Conservation (phyloP, 1,284 basidiomycete species). For the Rhizoctonia solani region DNA sequence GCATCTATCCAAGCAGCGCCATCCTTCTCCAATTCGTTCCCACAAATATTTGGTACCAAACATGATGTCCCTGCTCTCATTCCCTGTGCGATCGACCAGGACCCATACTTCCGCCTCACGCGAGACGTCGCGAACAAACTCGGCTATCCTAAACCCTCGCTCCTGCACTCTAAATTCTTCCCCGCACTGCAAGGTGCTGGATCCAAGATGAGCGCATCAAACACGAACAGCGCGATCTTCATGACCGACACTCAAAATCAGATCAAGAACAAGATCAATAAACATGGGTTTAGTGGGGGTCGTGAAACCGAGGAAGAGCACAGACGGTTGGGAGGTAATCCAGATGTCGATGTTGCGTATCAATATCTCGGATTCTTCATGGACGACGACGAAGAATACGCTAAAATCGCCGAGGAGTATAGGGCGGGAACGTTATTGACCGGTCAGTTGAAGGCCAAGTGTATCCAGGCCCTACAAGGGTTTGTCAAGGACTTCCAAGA, state of each 20-base stretch:
- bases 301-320: slow-evolving; percentile 95
- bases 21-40: slow-evolving; percentile 98
- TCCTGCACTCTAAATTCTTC: slow-evolving; percentile 97
- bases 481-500: slow-evolving; percentile 92
- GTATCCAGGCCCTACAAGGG: slow-evolving; percentile 81
- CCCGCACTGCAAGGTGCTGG: slow-evolving; percentile 97
- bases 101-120: slow-evolving; percentile 96
- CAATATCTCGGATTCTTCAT: slow-evolving; percentile 98
- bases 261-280: slow-evolving; percentile 98
- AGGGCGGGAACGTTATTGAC: slow-evolving; percentile 86
- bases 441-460: slow-evolving; percentile 89
- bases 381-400: slow-evolving; percentile 90
- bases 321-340: slow-evolving; percentile 83
- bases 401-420: slow-evolving; percentile 86
- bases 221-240: slow-evolving; percentile 88
- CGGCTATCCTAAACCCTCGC: slow-evolving; percentile 92
- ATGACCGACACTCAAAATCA: slow-evolving; percentile 93
- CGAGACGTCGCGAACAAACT: slow-evolving; percentile 92
- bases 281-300: slow-evolving; percentile 88
- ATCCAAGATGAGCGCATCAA: slow-evolving; percentile 98
- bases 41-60: slow-evolving; percentile 90
- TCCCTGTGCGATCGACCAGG: slow-evolving; percentile 98
- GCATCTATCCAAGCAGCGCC: slow-evolving; percentile 96
- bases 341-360: slow-evolving; percentile 95
- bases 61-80: slow-evolving; percentile 92